Evolutionary conservation across 2,329 filamentous ascomycete genomes (phyloP).

Genomic region (Cladobotryum mycophilum): DNA sequence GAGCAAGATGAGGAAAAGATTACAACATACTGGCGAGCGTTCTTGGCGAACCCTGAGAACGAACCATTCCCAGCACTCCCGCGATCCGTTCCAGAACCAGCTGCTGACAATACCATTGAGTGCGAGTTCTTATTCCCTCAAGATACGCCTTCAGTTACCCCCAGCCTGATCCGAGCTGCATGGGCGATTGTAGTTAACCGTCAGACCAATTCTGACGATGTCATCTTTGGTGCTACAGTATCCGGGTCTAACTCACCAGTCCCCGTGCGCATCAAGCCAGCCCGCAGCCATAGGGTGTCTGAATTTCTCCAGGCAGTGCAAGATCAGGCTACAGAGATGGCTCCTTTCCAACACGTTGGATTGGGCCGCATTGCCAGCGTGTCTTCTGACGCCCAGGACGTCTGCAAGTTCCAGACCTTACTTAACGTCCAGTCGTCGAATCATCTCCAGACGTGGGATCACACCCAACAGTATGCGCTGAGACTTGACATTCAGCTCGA

Average conservation of each 20-base stretch:
- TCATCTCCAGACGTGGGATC: too few relatives aligned
- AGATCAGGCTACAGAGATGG: conserved; percentile 10
- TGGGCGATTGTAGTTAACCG: conserved; percentile 10
- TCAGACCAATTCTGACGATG: conserved; percentile 19
- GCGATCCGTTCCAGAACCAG: too few relatives aligned
- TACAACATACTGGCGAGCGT: neutral
- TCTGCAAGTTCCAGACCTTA: conserved; percentile 13
- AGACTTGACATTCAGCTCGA: neutral
- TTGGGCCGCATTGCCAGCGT: conserved; percentile 12
- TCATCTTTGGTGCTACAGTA: conserved; percentile 21
- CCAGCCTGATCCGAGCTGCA: neutral
- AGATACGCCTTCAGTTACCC: neutral
- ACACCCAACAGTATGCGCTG: neutral
- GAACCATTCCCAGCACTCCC: neutral
- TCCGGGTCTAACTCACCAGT: conserved; percentile 20
- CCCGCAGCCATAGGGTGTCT: neutral
- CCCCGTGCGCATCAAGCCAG: conserved; percentile 15
- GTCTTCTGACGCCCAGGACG: neutral
- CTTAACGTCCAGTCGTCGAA: conserved; percentile 13
- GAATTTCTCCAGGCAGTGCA: conserved; percentile 27
- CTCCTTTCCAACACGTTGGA: conserved; percentile 13
- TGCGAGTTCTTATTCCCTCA: neutral
- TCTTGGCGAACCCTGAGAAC: neutral
- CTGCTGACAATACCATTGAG: too few relatives aligned
- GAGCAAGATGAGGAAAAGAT: too few relatives aligned